phyloP scores from a whole-genome alignment of 2,329 filamentous ascomycete genomes.

The Fusarium pininemorale region DNA sequence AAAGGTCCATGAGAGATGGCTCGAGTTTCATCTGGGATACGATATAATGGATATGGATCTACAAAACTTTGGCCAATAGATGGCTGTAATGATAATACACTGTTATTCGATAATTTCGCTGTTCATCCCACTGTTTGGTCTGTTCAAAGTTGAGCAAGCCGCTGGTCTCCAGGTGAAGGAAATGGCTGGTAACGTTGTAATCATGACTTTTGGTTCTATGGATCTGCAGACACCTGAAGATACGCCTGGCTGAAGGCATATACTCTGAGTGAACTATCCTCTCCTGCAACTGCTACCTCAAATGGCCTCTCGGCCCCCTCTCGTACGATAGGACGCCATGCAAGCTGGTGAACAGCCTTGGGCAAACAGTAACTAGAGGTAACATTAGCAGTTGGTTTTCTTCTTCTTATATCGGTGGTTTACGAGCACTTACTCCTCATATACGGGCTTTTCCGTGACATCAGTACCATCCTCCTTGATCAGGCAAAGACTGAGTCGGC shows the following conservation, averaged over 20 bases:
- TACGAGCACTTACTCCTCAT: constrained; percentile 50
- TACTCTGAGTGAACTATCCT: constrained; percentile 69
- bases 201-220: constrained; percentile 28
- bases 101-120: background rate
- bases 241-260: constrained; percentile 55
- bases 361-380: constrained; percentile 56
- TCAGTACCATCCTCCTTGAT: constrained; percentile 54
- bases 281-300: constrained; percentile 65
- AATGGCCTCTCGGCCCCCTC: constrained; percentile 41
- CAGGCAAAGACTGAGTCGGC: constrained; percentile 55
- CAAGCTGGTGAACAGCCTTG: constrained; percentile 71
- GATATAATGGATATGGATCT: constrained; percentile 34
- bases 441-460: constrained; percentile 48
- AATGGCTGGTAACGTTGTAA: background rate
- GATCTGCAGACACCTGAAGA: constrained; percentile 28
- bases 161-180: background rate
- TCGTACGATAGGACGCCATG: constrained; percentile 68
- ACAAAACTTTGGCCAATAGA: constrained; percentile 23
- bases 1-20: background rate
- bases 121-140: background rate
- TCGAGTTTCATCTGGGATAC: constrained; percentile 16
- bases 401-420: background rate
- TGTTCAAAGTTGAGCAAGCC: background rate
- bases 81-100: constrained; percentile 39
- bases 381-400: constrained; percentile 17